Evolutionary conservation across 2,329 filamentous ascomycete genomes (phyloP).

Genomic region (Colletotrichum coccodes): DNA sequence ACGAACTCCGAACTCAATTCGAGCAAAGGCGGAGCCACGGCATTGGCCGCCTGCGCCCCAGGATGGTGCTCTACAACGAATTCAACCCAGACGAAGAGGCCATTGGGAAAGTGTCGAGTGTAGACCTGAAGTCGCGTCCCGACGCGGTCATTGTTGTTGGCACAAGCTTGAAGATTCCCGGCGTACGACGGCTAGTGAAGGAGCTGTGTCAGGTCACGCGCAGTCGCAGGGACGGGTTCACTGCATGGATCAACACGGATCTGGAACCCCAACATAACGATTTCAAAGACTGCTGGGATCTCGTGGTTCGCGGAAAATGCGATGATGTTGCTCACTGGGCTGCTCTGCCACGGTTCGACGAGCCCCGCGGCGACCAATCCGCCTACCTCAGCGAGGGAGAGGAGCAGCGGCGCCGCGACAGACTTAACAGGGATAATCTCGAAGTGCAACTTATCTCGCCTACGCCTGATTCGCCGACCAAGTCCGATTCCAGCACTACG

Average conservation of each 20-base stretch:
- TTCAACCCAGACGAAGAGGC: constrained; percentile 96
- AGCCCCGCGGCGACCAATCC: constrained; percentile 61
- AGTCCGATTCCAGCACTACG: constrained; percentile 39
- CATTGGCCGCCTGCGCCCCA: constrained; percentile 86
- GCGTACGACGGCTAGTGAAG: constrained; percentile 87
- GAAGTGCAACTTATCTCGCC: constrained; percentile 51
- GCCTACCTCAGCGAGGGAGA: constrained; percentile 57
- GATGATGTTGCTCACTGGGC: constrained; percentile 86
- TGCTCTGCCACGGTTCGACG: constrained; percentile 69
- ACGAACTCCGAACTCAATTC: constrained; percentile 78
- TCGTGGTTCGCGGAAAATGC: constrained; percentile 87
- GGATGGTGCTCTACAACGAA: constrained; percentile 98
- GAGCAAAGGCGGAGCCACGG: constrained; percentile 93
- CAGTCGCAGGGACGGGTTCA: constrained; percentile 82
- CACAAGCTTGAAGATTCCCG: constrained; percentile 94
- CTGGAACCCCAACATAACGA: constrained; percentile 84
- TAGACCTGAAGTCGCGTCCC: constrained; percentile 85
- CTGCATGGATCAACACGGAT: constrained; percentile 95
- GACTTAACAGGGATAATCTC: constrained; percentile 49
- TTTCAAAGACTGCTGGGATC: constrained; percentile 92
- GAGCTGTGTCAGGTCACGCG: constrained; percentile 92
- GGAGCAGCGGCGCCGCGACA: constrained; percentile 48
- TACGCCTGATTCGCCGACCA: constrained; percentile 35
- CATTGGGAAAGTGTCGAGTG: constrained; percentile 88
- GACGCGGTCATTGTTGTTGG: constrained; percentile 96